Percentiles rank a stretch among this genome's conserved stretches.
These are phyloP conservation scores for Oxalis stricta DNA, from an alignment of 441 rosid species.

Conservation along the genomic window DNA sequence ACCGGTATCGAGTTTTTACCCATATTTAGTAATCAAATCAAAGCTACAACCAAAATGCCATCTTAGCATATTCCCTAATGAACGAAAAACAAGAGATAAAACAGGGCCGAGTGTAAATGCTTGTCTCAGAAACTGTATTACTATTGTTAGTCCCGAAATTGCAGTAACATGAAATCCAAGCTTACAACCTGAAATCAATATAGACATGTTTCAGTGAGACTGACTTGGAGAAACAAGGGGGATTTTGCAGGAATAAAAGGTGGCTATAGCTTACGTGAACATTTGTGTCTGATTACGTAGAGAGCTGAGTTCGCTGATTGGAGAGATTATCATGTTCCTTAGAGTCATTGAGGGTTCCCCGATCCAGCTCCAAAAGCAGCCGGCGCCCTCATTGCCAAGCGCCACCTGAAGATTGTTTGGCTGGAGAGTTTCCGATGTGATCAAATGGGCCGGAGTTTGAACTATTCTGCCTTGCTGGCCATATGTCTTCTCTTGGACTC, in stretches of 20 bases:
- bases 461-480: slow-evolving; percentile 81
- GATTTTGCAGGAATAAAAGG: slow-evolving; percentile 1
- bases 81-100: no score
- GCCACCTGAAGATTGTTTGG: slow-evolving; percentile 41
- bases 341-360: slow-evolving; percentile 55
- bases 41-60: no score
- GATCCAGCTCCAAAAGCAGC: slow-evolving; percentile 42
- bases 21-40: no score
- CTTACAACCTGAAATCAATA: slow-evolving; percentile 30
- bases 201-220: slow-evolving; percentile 2
- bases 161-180: slow-evolving; percentile 1
- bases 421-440: slow-evolving; percentile 47
- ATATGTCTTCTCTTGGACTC: slow-evolving; percentile 74
- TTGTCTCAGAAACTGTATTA: no score
- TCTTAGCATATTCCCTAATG: no score
- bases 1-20: no score
- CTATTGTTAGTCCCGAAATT: neutral
- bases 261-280: slow-evolving; percentile 53
- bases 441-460: slow-evolving; percentile 62
- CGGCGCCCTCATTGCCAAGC: slow-evolving; percentile 41
- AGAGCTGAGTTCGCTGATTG: slow-evolving; percentile 81
- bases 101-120: no score
- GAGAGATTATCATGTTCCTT: slow-evolving; percentile 80
- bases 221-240: neutral
- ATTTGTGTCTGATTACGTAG: slow-evolving; percentile 55